Conservation (phyloP, 2,329 filamentous ascomycete species). For the Diaporthe longicolla region DNA sequence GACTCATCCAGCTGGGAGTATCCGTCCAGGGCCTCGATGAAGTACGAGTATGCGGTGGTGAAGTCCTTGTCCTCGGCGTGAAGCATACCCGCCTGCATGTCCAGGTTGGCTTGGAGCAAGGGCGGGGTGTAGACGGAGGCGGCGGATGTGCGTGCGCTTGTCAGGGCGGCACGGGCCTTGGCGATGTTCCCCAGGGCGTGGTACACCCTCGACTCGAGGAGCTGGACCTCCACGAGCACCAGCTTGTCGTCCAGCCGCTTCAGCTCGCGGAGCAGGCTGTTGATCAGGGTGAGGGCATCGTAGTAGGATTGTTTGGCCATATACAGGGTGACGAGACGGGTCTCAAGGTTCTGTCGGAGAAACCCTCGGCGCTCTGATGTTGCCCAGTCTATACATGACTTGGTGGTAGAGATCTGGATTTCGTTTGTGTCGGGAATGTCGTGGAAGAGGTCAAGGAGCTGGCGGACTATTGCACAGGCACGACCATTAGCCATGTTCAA, state of each 20-base stretch:
- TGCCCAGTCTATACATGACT: constrained; percentile 99
- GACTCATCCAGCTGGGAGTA: constrained; percentile 94
- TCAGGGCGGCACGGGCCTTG: constrained; percentile 95
- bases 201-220: constrained; percentile 96
- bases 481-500: constrained; percentile 23
- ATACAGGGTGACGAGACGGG: constrained; percentile 91
- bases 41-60: constrained; percentile 98
- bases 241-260: constrained; percentile 99
- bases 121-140: constrained; percentile 98
- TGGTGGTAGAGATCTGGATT: constrained; percentile 93
- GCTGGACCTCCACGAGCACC: constrained; percentile 96
- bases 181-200: constrained; percentile 96
- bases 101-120: constrained; percentile 92
- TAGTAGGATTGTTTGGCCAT: constrained; percentile 99
- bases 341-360: constrained; percentile 97
- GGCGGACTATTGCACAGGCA: constrained; percentile 76
- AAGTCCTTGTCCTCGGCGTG: constrained; percentile 99
- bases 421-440: constrained; percentile 95
- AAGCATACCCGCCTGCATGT: constrained; percentile 99
- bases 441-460: constrained; percentile 95
- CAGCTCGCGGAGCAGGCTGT: constrained; percentile 93
- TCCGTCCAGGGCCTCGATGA: constrained; percentile 98
- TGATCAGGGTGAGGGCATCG: constrained; percentile 96
- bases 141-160: constrained; percentile 92
- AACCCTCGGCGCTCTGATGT: constrained; percentile 94